Base-by-base conservation (phyloP, 176 grass and related monocot species). In the Triticum turgidum region DNA sequence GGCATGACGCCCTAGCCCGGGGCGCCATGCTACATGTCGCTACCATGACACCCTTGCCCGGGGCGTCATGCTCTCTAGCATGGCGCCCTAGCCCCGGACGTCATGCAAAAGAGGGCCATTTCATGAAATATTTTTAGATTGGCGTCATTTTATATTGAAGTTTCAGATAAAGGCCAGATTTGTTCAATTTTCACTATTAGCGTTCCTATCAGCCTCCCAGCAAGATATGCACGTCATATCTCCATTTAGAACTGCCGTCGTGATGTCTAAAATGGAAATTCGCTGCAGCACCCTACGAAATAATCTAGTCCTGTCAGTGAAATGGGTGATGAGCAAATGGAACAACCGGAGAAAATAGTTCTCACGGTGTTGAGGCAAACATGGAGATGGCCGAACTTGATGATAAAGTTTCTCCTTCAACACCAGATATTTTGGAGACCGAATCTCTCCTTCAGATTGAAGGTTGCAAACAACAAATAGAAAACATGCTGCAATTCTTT, bases 391-490 rank as follows among this genome's bases (percentile, higher is more conserved):
- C 51, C 37, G 88, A 92, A 56, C 86, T 86, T 39, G 88, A 93
- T 20, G 69, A 78, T 22, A 47, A 88, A 69, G 38, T 73, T 0
- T 86, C 76, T 78, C 80, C 86, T 82, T 72, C 90, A 14, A 29
- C 61, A 71, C 39, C 83, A 80, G 84, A 87, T 85, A 83, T 91
- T 85, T 87, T 61, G 59, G 84, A 81, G 62, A 95, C 93, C 21
- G 84, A 89, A 37, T 83, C 89, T 89, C 90, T 91, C n/a, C 90
- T 95, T 82, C 88, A 86, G 56, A 86, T 87, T 83, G 91, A 95
- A 71, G 82, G 91, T 79, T 86, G 75, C 82, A 93, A 87, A 66
- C 75, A 93, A 32, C 87, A 98, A 58, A 92, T 83, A 61, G 88
- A 96, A 59, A 84, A 41, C 75, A 85, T 91, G 82, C 87, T 99